Conservation (phyloP, 768 basidiomycete species). For the Calvatia gigantea region DNA sequence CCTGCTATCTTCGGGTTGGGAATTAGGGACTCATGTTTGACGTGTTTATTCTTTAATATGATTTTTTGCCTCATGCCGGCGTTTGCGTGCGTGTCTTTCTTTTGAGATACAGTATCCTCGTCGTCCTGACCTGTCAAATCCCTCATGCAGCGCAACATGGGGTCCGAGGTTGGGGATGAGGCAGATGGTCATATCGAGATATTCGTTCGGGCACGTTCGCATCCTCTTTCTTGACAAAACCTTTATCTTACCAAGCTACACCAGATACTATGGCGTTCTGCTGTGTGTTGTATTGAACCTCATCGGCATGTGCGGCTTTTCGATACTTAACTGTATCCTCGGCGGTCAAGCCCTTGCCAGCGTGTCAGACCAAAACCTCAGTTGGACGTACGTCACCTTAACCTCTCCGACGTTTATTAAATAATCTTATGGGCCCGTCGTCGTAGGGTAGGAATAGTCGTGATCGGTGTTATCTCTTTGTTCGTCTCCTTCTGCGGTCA, state of each 20-base stretch:
- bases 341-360: slow-evolving; percentile 43
- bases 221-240: not conserved
- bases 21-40: slow-evolving; percentile 58
- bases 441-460: slow-evolving; percentile 81
- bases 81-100: slow-evolving; percentile 29
- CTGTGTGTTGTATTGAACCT: slow-evolving; percentile 47
- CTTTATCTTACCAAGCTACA: not conserved
- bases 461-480: slow-evolving; percentile 68
- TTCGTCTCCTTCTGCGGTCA: slow-evolving; percentile 61
- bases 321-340: slow-evolving; percentile 58
- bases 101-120: not conserved
- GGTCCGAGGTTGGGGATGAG: slow-evolving; percentile 84
- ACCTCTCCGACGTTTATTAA: no score
- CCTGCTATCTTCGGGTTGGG: slow-evolving; percentile 58
- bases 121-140: no score
- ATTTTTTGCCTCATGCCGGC: slow-evolving; percentile 56
- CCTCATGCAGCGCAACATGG: slow-evolving; percentile 58
- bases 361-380: slow-evolving; percentile 23
- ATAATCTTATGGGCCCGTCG: not conserved
- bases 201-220: slow-evolving; percentile 31
- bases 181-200: slow-evolving; percentile 73
- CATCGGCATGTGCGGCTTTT: slow-evolving; percentile 52
- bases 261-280: slow-evolving; percentile 47
- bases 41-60: slow-evolving; percentile 67
- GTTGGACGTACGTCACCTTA: slow-evolving; percentile 26